Base-by-base conservation (phyloP, 202 grass and related monocot genomes). In the Panicum hallii region DNA sequence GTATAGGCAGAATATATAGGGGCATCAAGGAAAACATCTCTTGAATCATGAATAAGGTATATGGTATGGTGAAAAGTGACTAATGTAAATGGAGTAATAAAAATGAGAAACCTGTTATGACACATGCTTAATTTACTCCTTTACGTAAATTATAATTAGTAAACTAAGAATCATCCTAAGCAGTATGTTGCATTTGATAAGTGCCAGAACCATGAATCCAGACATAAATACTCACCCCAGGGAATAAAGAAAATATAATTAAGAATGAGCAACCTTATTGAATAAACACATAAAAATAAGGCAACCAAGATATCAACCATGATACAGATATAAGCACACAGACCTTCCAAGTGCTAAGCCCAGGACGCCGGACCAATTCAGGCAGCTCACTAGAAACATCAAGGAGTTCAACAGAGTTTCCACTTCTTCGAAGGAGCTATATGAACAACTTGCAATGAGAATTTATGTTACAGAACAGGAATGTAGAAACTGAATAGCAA, bases 261-360 rank as follows among this genome's bases (percentile, higher is more conserved):
- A 65, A 48, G 13, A 49, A 66, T 28, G 10, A 41, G 32, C 60
- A 56, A 52, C 41, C 52, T 67, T 72, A 15, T 19, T 79, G 75
- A 60, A 65, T 34, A 75, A 83, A 50, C 34, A 83, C 45, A 80
- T 7, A 20, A 12, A 49, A 71, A 20, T 4, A 58, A 55, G 9
- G 38, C 67, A 54, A 58, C 66, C 74, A 79, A 79, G 13, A 73
- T 61, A 66, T 72, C 42, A 69, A 50, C 15, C 54, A 77, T 81
- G 45, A 26, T 75, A 49, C 38, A 70, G 26, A 71, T 53, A 74
- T 78, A 53, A 30, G 56, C 54, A 73, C 63, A 78, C 83, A 82
- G 38, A 99, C 93, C 96, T 99, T 99, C 93, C 96, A 99, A 78
- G 88, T 92, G 58, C 34, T 85, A 74, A 92, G 83, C 77, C 96